Percentiles rank a stretch among this genome's conserved stretches.
These are phyloP conservation scores for Thuidium tamariscinum DNA, from an alignment of 225 moss, liverwort and hornwort genomes.

Conservation along the genomic window DNA sequence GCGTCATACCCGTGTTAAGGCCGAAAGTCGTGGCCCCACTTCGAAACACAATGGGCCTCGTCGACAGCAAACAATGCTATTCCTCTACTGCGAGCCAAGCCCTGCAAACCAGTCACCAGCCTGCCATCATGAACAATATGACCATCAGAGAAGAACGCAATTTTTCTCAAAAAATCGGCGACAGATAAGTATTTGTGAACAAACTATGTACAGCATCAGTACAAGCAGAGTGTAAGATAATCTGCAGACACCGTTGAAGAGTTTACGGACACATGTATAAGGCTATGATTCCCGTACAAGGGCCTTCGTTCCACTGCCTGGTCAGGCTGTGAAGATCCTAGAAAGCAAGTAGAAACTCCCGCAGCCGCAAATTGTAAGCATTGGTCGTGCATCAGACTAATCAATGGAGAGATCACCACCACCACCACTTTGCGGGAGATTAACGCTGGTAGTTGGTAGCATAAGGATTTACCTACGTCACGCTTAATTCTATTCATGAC, in stretches of 20 bases:
- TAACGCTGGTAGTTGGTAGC: conserved; percentile 62
- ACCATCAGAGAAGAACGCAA: not conserved
- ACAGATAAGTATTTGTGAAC: not conserved
- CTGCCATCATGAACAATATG: conserved; percentile 20
- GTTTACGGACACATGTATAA: conserved; percentile 52
- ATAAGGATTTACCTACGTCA: conserved; percentile 40
- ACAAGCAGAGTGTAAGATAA: not conserved
- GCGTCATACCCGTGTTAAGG: conserved; percentile 29
- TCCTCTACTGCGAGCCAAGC: conserved; percentile 29
- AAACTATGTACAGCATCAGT: not conserved
- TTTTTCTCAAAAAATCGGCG: not conserved
- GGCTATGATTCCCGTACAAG: conserved; percentile 22
- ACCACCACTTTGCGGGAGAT: conserved; percentile 55
- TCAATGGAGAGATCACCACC: conserved; percentile 60
- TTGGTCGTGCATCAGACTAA: conserved; percentile 68
- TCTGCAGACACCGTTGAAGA: conserved; percentile 21
- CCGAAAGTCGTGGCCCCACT: conserved; percentile 57
- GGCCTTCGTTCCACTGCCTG: conserved; percentile 44
- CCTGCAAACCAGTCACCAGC: conserved; percentile 32
- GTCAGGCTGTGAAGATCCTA: no score
- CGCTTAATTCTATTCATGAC: not conserved
- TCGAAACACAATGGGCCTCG: conserved; percentile 58
- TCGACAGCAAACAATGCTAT: conserved; percentile 66
- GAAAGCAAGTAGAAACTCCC: no score
- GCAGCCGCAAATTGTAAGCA: conserved; percentile 41